phyloP scores from a whole-genome alignment of 176 grass and related monocot species.

The Bromus sterilis region DNA sequence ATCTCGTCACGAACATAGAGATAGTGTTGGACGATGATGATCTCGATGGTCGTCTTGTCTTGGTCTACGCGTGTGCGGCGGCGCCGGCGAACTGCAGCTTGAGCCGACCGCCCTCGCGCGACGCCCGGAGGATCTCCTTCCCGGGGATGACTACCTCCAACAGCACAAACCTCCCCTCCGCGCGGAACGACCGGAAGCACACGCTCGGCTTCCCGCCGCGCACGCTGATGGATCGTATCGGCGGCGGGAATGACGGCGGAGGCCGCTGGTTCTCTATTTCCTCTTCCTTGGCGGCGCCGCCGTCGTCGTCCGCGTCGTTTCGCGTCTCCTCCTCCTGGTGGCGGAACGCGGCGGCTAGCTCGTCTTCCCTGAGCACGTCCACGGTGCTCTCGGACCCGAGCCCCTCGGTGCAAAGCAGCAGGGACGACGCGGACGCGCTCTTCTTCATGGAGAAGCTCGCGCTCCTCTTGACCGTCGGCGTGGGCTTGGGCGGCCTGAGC shows the following conservation, averaged over 20 bases:
- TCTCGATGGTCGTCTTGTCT: background rate
- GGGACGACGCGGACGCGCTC: slow-evolving; percentile 10
- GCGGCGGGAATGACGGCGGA: slow-evolving; percentile 49
- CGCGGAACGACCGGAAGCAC: slow-evolving; percentile 53
- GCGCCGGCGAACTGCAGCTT: slow-evolving; percentile 48
- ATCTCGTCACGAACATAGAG: background rate
- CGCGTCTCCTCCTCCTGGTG: background rate
- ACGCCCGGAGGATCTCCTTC: slow-evolving; percentile 56
- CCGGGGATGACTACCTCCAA: slow-evolving; percentile 60
- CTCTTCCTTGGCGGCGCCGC: background rate
- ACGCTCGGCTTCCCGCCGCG: slow-evolving; percentile 51
- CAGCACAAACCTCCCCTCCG: slow-evolving; percentile 60
- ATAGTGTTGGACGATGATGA: background rate
- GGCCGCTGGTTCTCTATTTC: background rate
- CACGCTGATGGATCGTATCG: slow-evolving; percentile 56
- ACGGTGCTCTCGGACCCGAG: slow-evolving; percentile 80
- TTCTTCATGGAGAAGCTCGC: slow-evolving; percentile 54
- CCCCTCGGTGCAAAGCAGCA: slow-evolving; percentile 76
- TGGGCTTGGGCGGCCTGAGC: slow-evolving; percentile 23
- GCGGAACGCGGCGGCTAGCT: background rate
- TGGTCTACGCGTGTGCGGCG: background rate
- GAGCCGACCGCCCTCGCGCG: slow-evolving; percentile 55
- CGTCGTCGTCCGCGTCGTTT: background rate
- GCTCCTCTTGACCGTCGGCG: slow-evolving; percentile 20
- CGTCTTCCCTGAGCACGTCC: slow-evolving; percentile 47